Conservation (phyloP, 176 grass and related monocot genomes). For the Dactylis glomerata region DNA sequence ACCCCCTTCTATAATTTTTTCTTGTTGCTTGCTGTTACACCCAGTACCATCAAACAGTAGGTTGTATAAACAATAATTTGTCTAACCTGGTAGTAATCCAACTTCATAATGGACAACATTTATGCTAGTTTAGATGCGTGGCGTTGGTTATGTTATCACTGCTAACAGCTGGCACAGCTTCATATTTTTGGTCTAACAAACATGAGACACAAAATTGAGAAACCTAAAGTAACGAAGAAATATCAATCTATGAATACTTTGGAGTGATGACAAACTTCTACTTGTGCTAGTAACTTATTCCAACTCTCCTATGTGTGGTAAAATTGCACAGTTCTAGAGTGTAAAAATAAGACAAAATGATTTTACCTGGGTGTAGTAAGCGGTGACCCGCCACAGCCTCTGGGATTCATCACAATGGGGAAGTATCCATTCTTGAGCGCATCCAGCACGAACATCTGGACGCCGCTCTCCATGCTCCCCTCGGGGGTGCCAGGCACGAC, state of each 20-base stretch:
- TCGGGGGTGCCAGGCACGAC: slow-evolving; percentile 60
- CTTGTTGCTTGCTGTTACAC: background rate
- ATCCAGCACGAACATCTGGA: slow-evolving; percentile 60
- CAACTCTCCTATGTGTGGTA: background rate
- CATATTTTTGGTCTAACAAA: background rate
- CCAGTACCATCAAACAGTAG: background rate
- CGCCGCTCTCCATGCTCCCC: slow-evolving; percentile 69
- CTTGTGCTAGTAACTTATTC: background rate
- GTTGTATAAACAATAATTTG: too few relatives aligned
- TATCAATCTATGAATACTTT: background rate
- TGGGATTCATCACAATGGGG: slow-evolving; percentile 90
- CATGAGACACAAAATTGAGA: background rate
- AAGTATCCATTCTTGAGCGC: slow-evolving; percentile 78
- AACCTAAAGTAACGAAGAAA: background rate
- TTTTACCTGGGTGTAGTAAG: slow-evolving; percentile 82
- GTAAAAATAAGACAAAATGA: background rate
- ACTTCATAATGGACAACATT: background rate
- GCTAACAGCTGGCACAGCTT: background rate
- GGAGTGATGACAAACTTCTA: background rate
- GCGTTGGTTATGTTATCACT: too few relatives aligned
- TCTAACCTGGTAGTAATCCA: background rate
- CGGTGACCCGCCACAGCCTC: slow-evolving; percentile 81
- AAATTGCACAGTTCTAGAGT: background rate
- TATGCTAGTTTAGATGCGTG: background rate
- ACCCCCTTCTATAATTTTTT: too few relatives aligned